Base-by-base conservation (phyloP, 371 early-diverging fungal genomes). In the Zychaea mexicana region DNA sequence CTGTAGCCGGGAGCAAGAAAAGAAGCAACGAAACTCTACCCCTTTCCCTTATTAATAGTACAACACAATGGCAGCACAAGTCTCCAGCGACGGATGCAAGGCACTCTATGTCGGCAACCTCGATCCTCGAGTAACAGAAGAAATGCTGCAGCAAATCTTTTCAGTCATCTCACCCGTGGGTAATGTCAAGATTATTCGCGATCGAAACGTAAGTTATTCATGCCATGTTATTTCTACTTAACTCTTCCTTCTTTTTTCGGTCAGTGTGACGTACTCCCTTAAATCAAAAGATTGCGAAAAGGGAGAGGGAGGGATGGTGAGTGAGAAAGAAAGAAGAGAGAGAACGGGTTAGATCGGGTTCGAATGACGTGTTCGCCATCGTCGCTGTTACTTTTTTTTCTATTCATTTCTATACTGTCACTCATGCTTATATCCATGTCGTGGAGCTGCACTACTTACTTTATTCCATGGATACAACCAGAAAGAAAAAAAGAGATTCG, bases 41-140 rank as follows among this genome's bases (percentile, higher is more conserved):
- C 26, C 45, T 12, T 17, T 58, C 45, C n/a, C n/a, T n/a, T n/a
- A n/a, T n/a, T n/a, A n/a, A n/a, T n/a, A n/a, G n/a, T n/a, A n/a
- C n/a, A n/a, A n/a, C n/a, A 2, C 38, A 52, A 49, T 22, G 21
- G 53, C 61, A 39, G 54, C 59, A 12, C 62, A 60, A 47, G 33
- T 36, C 13, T 32, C 49, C 7, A 84, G 82, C 60, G 82, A 81
- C 60, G 82, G 76, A 56, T 79, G 83, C 62, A 87, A 82, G 72
- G 86, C 86, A 42, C 85, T 92, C 15, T 94, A 93, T 62, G 92
- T 93, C 19, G 93, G 92, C n/a, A 93, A 92, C 71, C 79, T 94
- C 57, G 92, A 93, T 78, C 86, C 86, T 54, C 84, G 86, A 49
- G 90, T 92, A 55, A 89, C 88, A 22, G 93, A 94, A 64, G 70